Evolutionary conservation across 73 alveolate genomes (phyloP), one percentile per base, ranked within the genome.

Genomic region (Paramecium tetraurelia): DNA sequence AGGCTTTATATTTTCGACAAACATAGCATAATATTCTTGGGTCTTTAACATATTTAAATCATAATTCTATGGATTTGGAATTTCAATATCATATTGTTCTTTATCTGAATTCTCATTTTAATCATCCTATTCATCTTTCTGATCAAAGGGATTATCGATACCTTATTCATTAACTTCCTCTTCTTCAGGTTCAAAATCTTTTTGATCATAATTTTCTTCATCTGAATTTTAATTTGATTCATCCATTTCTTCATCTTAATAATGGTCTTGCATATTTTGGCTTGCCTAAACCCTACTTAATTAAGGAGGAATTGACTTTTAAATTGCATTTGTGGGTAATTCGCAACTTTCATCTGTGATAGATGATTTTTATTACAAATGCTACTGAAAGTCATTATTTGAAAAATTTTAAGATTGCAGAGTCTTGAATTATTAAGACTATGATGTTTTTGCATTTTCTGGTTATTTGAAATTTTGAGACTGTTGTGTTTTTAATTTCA

Each of bases 41-140:
- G 90, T 80, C 29, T 41, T 80, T 80, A 80, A 80, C 75, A 48
- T 48, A 14, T 80, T 41, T 40, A 48, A 35, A 80, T 80, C 75
- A 44, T 80, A 41, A 44, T 40, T 41, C 9, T 38, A 75, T 16
- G 41, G 36, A 35, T 75, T 41, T 24, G 72, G 86, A 16, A 33
- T 72, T 29, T 41, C 90, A 18, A 18, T 21, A 22, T 80, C 70
- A 41, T 80, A 80, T 48, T 80, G 43, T 35, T 80, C 90, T 18
- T 24, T 44, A 80, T 80, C 75, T 44, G 84, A 63, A 31, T 40
- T 22, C 9, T 80, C 76, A 31, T 80, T 14, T 40, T 44, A 5
- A 80, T 41, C 72, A 20, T 80, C 76, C 53, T 80, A 18, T 24
- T 41, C 22, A 43, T 80, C 38, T 75, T 10, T 7, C 24, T 40